Evolutionary conservation across 345 rosid genomes (phyloP), one percentile per base, ranked within the genome.

Genomic region (Citrus cavaleriei): DNA sequence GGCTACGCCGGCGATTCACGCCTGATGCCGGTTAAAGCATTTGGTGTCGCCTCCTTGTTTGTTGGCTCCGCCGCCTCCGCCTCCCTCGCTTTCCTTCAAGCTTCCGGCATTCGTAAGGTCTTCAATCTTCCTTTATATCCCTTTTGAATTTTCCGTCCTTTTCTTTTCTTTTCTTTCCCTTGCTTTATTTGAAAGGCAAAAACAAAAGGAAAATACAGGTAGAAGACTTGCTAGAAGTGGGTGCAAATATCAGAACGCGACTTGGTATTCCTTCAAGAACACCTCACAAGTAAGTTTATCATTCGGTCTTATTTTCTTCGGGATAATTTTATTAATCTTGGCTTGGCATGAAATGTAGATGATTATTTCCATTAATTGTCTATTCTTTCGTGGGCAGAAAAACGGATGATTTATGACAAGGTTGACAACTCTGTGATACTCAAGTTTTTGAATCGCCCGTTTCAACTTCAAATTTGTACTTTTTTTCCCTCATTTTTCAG

Each of bases 141-240:
- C 3, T 30, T 18, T 18, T 8, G 54, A 40, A 21, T 35, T 35
- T 73, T 61, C n/a, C 34, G 5, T 60, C 51, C 34, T 18, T 32
- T 25, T 60, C 51, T 24, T 18, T 32, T 25, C 40, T 9, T 55
- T 10, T 40, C 46, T 40, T 10, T 10, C 46, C 46, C 5, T 63
- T 10, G 10, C 37, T 30, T 27, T 7, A 21, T 34, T 3, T 19
- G 54, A 2, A 7, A 3, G 16, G 3, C 14, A 46, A 13, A 13
- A 46, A 46, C 13, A 40, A 40, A 10, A 10, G 49, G 13, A 0
- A 10, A 40, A 42, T 42, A 54, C 73, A 89, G 89, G 85, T 89
- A 13, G 89, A 89, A 80, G 92, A 87, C 74, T 68, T 89, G 22
- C 25, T 86, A 4, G 83, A 85, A 42, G 58, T 86, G 42, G 94